Conservation (phyloP, 1,284 basidiomycete species). For the Ceratobasidium sp. region DNA sequence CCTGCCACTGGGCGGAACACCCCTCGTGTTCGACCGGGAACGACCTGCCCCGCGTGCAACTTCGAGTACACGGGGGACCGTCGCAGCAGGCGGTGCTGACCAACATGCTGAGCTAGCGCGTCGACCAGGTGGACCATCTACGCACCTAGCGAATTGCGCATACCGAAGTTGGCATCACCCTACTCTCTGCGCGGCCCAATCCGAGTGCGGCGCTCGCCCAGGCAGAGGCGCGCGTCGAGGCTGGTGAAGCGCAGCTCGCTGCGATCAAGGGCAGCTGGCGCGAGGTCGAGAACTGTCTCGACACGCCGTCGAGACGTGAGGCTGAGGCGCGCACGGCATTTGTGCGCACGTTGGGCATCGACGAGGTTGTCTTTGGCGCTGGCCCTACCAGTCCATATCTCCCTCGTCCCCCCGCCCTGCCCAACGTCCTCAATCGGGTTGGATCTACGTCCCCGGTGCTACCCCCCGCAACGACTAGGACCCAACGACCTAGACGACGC, state of each 20-base stretch:
- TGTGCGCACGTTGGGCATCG: slow-evolving; percentile 28
- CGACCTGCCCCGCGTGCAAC: slow-evolving; percentile 14
- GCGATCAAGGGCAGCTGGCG: slow-evolving; percentile 42
- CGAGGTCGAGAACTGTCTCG: slow-evolving; percentile 36
- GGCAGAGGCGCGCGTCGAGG: slow-evolving; percentile 40
- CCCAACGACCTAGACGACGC: too few relatives aligned
- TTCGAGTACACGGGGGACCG: slow-evolving; percentile 23
- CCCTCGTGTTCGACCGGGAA: slow-evolving; percentile 38
- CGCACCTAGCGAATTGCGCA: slow-evolving; percentile 43
- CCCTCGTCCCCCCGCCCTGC: too few relatives aligned
- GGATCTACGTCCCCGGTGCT: too few relatives aligned
- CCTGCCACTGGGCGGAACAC: slow-evolving; percentile 26
- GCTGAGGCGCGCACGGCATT: slow-evolving; percentile 35
- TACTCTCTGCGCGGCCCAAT: slow-evolving; percentile 28
- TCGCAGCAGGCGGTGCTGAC: slow-evolving; percentile 35
- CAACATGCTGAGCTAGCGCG: slow-evolving; percentile 44
- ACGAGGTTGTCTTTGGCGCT: too few relatives aligned
- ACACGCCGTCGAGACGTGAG: slow-evolving; percentile 35
- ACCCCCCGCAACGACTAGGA: too few relatives aligned
- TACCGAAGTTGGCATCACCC: slow-evolving; percentile 36
- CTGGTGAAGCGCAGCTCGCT: slow-evolving; percentile 31
- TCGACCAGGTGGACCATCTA: slow-evolving; percentile 45
- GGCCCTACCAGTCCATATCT: too few relatives aligned
- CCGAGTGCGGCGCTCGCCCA: slow-evolving; percentile 27
- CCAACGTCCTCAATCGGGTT: too few relatives aligned